Evolutionary conservation across 139 green algal genomes (phyloP).

Genomic region (Coccomyxa sp.): DNA sequence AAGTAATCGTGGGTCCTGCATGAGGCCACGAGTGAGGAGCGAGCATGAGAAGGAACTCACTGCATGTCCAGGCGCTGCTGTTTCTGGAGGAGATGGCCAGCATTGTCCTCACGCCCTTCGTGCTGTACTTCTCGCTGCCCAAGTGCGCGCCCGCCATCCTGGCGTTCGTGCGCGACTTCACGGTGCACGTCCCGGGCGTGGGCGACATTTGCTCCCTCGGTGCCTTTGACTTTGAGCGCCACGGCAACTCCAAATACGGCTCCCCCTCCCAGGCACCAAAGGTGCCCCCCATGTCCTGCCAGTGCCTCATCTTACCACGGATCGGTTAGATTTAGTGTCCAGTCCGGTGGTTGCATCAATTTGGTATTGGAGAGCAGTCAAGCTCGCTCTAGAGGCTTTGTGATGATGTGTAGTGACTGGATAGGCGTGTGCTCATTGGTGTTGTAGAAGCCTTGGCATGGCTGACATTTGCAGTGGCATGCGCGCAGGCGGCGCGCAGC

Average conservation of each 20-base stretch:
- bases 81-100: slow-evolving; percentile 86
- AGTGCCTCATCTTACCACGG: neutral
- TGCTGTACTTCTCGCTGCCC: slow-evolving; percentile 71
- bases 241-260: slow-evolving; percentile 85
- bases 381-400: too few species aligned
- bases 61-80: slow-evolving; percentile 41
- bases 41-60: too few species aligned
- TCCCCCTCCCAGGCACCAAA: slow-evolving; percentile 40
- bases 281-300: neutral
- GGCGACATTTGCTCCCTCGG: slow-evolving; percentile 85
- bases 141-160: slow-evolving; percentile 61
- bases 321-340: too few species aligned
- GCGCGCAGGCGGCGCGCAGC: slow-evolving; percentile 30
- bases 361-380: too few species aligned
- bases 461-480: neutral
- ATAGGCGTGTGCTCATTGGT: too few species aligned
- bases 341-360: too few species aligned
- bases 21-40: too few species aligned
- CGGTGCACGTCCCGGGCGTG: slow-evolving; percentile 63
- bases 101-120: slow-evolving; percentile 81
- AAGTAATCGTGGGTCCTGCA: too few species aligned
- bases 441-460: too few species aligned
- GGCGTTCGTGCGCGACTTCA: slow-evolving; percentile 75
- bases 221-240: slow-evolving; percentile 70
- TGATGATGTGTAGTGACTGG: too few species aligned